Percentiles rank a stretch among this genome's conserved stretches.
phyloP scores from a whole-genome alignment of 2,329 filamentous ascomycete species.

The Colletotrichum karsti region DNA sequence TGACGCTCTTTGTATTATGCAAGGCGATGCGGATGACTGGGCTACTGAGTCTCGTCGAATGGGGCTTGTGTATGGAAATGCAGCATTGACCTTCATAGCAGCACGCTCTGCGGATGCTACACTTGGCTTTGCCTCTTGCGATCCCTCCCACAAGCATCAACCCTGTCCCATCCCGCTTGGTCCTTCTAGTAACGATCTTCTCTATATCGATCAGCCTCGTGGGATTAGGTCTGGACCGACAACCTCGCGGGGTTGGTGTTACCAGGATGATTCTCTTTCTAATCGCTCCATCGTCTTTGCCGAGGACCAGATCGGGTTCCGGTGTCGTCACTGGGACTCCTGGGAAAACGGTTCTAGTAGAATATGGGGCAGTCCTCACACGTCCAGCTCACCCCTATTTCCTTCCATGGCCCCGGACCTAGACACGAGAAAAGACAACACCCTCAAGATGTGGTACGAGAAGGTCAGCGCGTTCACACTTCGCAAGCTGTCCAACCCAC shows the following conservation, averaged over 20 bases:
- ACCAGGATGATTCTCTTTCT: conserved; percentile 6
- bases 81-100: conserved; percentile 17
- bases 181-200: neutral
- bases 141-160: no score
- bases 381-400: neutral
- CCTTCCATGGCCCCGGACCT: neutral
- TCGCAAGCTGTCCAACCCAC: conserved; percentile 7
- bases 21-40: conserved; percentile 27
- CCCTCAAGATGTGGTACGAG: conserved; percentile 1
- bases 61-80: conserved; percentile 28
- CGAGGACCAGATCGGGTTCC: neutral
- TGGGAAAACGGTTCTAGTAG: conserved; percentile 2
- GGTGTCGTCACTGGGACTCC: neutral
- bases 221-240: neutral
- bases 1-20: conserved; percentile 24
- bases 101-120: conserved; percentile 1
- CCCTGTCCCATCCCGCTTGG: neutral
- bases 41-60: conserved; percentile 19
- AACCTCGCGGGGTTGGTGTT: conserved; percentile 13
- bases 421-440: neutral
- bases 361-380: neutral
- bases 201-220: neutral
- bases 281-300: neutral
- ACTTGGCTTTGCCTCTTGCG: neutral
- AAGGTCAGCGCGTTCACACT: neutral